Evolutionary conservation across 108 stramenopile genomes (phyloP).

Genomic region (Cyclotella kingstonii): DNA sequence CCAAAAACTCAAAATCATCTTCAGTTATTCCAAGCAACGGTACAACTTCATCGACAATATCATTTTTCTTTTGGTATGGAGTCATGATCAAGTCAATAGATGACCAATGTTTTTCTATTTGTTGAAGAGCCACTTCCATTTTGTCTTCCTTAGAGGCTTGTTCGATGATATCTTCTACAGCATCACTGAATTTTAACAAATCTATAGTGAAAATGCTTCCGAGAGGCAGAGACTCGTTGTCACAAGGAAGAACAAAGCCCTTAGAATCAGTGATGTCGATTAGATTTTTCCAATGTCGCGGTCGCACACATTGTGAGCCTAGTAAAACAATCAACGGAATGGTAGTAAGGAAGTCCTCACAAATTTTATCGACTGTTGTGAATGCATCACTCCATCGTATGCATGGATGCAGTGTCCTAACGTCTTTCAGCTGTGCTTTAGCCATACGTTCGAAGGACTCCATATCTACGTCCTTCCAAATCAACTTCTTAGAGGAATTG

Average conservation of each 20-base stretch:
- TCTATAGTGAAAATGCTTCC: constrained; percentile 61
- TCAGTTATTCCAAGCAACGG: constrained; percentile 67
- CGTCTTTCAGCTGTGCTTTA: constrained; percentile 62
- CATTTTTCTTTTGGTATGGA: constrained; percentile 54
- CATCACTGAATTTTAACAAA: constrained; percentile 62
- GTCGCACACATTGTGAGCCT: constrained; percentile 63
- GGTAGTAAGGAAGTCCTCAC: constrained; percentile 80
- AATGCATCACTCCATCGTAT: constrained; percentile 60
- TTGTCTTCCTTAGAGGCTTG: constrained; percentile 82
- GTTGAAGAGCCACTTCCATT: constrained; percentile 61
- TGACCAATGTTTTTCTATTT: constrained; percentile 64
- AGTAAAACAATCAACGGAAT: constrained; percentile 72
- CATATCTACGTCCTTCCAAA: constrained; percentile 64
- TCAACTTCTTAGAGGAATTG: constrained; percentile 38
- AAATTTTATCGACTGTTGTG: constrained; percentile 45
- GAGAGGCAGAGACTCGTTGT: constrained; percentile 55
- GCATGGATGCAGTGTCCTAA: constrained; percentile 54
- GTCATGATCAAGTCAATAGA: constrained; percentile 59
- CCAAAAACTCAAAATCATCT: constrained; percentile 80
- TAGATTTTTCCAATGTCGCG: constrained; percentile 76
- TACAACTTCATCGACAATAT: constrained; percentile 35
- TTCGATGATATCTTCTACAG: constrained; percentile 83
- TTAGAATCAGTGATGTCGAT: constrained; percentile 41
- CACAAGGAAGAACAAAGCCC: constrained; percentile 63
- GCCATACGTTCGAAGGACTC: constrained; percentile 68